Conservation (phyloP, 192 early-diverging fungal species). For the Gamsiella multidivaricata region DNA sequence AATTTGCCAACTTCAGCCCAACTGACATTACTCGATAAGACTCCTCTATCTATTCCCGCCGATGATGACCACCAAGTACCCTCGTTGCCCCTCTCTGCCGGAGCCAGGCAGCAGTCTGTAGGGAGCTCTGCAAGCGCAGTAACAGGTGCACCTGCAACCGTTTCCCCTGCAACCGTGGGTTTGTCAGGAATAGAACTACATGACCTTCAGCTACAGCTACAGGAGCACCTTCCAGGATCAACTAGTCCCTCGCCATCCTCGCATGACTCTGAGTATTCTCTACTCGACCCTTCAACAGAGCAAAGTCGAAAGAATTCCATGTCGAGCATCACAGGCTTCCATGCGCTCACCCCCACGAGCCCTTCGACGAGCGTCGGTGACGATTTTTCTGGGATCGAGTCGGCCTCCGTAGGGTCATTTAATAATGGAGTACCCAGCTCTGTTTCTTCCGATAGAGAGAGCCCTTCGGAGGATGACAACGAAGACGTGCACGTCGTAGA, state of each 20-base stretch:
- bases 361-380: constrained; percentile 8
- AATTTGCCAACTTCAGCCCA: background rate
- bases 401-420: background rate
- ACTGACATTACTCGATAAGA: background rate
- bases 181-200: no score
- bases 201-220: constrained; percentile 5
- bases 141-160: background rate
- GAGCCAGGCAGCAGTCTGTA: background rate
- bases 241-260: constrained; percentile 16
- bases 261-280: constrained; percentile 41
- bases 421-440: constrained; percentile 7
- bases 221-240: constrained; percentile 1
- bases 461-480: background rate
- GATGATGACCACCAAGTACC: constrained; percentile 23
- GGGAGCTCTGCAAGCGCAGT: no score
- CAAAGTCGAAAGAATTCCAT: constrained; percentile 46
- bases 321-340: constrained; percentile 11
- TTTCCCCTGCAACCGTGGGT: background rate
- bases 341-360: constrained; percentile 6
- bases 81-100: background rate
- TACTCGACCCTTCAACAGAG: constrained; percentile 39
- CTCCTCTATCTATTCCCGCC: background rate
- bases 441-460: constrained; percentile 3
- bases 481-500: no score
- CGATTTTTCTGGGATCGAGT: constrained; percentile 19